Percentiles rank a stretch among this genome's conserved stretches.
Conservation (phyloP, 1,284 basidiomycete genomes). For the Gastroboletus turbinatus region DNA sequence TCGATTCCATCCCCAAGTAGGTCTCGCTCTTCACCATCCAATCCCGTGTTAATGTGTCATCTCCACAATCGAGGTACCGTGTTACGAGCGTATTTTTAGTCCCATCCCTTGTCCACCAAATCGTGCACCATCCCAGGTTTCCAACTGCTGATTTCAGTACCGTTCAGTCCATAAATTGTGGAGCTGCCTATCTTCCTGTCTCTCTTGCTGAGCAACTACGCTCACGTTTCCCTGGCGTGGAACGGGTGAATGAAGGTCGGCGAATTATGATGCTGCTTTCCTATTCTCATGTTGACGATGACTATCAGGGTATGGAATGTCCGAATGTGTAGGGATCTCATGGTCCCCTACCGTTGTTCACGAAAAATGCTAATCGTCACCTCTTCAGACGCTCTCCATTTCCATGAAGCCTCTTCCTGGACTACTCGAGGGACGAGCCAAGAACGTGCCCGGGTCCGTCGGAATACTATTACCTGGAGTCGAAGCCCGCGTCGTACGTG, state of each 20-base stretch:
- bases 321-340: constrained; percentile 57
- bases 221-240: constrained; percentile 37
- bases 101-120: constrained; percentile 66
- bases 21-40: constrained; percentile 6
- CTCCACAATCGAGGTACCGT: constrained; percentile 42
- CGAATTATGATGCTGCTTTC: neutral
- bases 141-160: constrained; percentile 54
- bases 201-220: constrained; percentile 47
- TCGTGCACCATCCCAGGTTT: constrained; percentile 55
- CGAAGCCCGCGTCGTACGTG: constrained; percentile 59
- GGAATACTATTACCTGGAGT: constrained; percentile 64
- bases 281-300: neutral
- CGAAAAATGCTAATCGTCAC: neutral
- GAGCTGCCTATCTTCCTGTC: constrained; percentile 68
- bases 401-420: constrained; percentile 47
- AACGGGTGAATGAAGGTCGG: constrained; percentile 50
- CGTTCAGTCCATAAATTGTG: constrained; percentile 45
- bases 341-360: neutral
- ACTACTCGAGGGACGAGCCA: constrained; percentile 44
- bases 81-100: constrained; percentile 52
- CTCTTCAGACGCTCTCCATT: constrained; percentile 54
- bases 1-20: constrained; percentile 46
- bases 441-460: constrained; percentile 44
- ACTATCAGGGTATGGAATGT: constrained; percentile 67
- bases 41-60: neutral